phyloP scores from a whole-genome alignment of 331 rosid species.

The Acacia pycnantha region DNA sequence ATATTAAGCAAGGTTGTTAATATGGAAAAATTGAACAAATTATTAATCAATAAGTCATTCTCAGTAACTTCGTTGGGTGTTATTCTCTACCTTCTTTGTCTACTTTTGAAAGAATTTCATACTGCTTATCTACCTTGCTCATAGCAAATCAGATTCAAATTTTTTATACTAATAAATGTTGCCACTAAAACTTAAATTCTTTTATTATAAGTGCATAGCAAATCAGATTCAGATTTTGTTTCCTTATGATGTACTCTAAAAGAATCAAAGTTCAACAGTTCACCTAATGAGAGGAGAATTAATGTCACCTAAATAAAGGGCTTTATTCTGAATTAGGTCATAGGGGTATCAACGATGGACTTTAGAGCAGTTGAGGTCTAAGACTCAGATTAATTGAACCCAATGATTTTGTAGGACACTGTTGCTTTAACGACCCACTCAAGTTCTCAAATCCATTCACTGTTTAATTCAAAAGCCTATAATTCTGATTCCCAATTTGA shows the following conservation, averaged over 20 bases:
- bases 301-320: not conserved
- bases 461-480: conserved; percentile 17
- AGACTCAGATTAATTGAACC: conserved; percentile 26
- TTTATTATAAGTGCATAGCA: not conserved
- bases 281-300: not conserved
- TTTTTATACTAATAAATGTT: too few species aligned
- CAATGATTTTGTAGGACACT: conserved; percentile 5
- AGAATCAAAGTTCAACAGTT: not conserved
- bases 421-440: conserved; percentile 25
- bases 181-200: not conserved
- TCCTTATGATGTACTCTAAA: not conserved
- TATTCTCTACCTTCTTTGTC: not conserved
- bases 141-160: too few species aligned
- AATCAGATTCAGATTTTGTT: not conserved
- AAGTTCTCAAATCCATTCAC: conserved; percentile 34
- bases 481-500: not conserved
- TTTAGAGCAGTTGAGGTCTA: not conserved
- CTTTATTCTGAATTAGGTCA: not conserved
- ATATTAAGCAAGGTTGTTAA: too few species aligned
- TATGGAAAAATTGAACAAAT: too few species aligned
- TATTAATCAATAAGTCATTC: too few species aligned
- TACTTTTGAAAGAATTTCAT: too few species aligned
- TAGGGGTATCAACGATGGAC: not conserved
- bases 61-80: not conserved
- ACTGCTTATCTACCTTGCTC: not conserved